Conservation (phyloP, 2,329 filamentous ascomycete species). For the Ophiostoma ulmi region DNA sequence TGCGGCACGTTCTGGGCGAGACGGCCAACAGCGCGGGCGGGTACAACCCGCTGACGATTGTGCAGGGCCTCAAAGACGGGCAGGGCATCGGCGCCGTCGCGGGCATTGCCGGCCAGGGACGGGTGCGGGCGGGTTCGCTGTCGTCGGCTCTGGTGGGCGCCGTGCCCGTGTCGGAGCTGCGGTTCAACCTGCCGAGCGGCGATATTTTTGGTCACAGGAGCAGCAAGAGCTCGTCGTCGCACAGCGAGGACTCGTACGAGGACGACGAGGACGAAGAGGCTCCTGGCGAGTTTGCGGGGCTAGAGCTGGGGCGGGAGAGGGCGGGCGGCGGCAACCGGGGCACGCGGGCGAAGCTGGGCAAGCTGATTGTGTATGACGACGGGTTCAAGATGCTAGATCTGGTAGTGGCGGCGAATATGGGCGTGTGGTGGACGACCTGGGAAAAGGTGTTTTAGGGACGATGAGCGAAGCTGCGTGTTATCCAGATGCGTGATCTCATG, state of each 20-base stretch:
- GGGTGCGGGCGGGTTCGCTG: constrained; percentile 29
- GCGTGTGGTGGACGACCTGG: constrained; percentile 89
- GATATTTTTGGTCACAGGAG: constrained; percentile 39
- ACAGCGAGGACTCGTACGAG: constrained; percentile 32
- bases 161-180: constrained; percentile 68
- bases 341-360: constrained; percentile 86
- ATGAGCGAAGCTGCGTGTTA: not conserved
- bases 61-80: constrained; percentile 33
- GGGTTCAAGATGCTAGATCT: constrained; percentile 95
- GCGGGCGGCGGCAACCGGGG: constrained; percentile 83
- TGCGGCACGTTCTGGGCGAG: constrained; percentile 59
- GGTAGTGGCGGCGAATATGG: constrained; percentile 84
- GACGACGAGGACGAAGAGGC: constrained; percentile 34
- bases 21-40: constrained; percentile 31
- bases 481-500: not conserved
- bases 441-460: constrained; percentile 45
- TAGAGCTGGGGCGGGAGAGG: constrained; percentile 72
- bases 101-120: not conserved
- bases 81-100: constrained; percentile 29
- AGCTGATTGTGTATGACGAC: constrained; percentile 82
- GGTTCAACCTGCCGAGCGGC: constrained; percentile 75
- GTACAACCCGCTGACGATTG: constrained; percentile 44
- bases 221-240: constrained; percentile 37
- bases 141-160: constrained; percentile 35
- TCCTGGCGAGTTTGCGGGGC: constrained; percentile 32